Base-by-base conservation (phyloP, 2,329 filamentous ascomycete species). In the Macroventuria anomochaeta region DNA sequence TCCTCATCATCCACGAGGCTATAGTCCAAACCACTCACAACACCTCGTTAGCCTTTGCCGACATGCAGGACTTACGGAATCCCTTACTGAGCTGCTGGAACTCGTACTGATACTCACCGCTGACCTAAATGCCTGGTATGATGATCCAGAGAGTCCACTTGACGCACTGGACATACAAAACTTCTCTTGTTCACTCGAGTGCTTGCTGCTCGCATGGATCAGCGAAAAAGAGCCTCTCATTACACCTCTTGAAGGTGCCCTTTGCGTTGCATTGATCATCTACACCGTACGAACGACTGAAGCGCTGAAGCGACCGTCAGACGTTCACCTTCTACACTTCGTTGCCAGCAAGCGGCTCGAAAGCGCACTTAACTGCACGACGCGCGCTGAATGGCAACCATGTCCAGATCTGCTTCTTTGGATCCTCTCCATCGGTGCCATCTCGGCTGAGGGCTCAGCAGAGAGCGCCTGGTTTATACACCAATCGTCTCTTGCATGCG, bases 101-200 rank as follows among this genome's bases (percentile, higher is more conserved):
- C 63, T 58, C 13, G 64, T 68, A 3, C 55, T 72, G 12, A 58
- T 67, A 32, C 57, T 74, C n/a, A 69, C 71, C n/a, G 67, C 69
- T 28, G 70, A 74, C 48, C 61, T 75, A 18, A 73, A 74, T 33
- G 62, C 62, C 20, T 71, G 69, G 63, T 74, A 73, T 39, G 39
- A 58, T 38, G 66, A 73, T 37, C 39, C 63, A n/a, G 52, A 63
- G 12, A 68, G 64, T 46, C 62, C 59, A 1, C 60, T 74, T 3
- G 71, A 75, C 44, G 70, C 72, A 2, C 64, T 74, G 21, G 62
- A 72, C 32, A 68, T 75, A 23, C 71, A 75, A 37, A 75, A 75
- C 50, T 74, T 63, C 46, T 65, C 72, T 8, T 74, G 69, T 42
- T 59, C 67, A 10, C 55, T 75, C 5, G 69, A 74, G 34, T 71